phyloP scores from a whole-genome alignment of 306 rosid genomes.

The Luffa aegyptiaca region DNA sequence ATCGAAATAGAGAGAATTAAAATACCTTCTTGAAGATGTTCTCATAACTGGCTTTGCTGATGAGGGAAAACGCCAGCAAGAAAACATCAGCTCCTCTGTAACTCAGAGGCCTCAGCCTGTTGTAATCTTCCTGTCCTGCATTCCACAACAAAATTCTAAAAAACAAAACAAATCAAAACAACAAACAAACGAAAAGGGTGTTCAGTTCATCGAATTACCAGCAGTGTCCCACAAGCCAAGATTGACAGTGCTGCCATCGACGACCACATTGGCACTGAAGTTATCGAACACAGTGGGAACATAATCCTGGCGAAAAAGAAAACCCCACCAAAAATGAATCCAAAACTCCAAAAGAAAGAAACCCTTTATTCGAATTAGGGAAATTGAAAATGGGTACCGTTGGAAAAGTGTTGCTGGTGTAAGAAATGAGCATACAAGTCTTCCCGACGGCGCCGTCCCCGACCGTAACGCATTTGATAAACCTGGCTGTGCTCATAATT shows the following conservation, averaged over 20 bases:
- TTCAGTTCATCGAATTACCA: constrained; percentile 21
- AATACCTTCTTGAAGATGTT: constrained; percentile 20
- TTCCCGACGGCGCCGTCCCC: constrained; percentile 8
- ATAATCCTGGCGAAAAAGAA: background rate
- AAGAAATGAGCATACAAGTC: constrained; percentile 9
- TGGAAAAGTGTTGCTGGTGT: constrained; percentile 12
- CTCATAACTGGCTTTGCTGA: constrained; percentile 21
- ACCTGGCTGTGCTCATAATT: constrained; percentile 4
- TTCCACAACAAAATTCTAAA: background rate
- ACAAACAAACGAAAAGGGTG: background rate
- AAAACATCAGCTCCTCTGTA: constrained; percentile 27
- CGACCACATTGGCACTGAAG: constrained; percentile 10
- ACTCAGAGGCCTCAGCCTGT: constrained; percentile 18
- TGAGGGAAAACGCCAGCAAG: constrained; percentile 19
- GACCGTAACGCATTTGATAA: constrained; percentile 1
- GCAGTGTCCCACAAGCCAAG: constrained; percentile 79
- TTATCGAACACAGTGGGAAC: constrained; percentile 9
- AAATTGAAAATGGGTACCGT: background rate
- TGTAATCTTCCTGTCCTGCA: constrained; percentile 25
- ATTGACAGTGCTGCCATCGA: constrained; percentile 31
- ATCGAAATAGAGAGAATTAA: background rate
- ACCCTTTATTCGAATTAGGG: background rate
- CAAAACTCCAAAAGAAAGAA: background rate
- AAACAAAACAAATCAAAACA: background rate
- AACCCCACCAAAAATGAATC: background rate